Base-by-base conservation (phyloP, 352 stramenopile genomes). In the Globisporangium radiosum region DNA sequence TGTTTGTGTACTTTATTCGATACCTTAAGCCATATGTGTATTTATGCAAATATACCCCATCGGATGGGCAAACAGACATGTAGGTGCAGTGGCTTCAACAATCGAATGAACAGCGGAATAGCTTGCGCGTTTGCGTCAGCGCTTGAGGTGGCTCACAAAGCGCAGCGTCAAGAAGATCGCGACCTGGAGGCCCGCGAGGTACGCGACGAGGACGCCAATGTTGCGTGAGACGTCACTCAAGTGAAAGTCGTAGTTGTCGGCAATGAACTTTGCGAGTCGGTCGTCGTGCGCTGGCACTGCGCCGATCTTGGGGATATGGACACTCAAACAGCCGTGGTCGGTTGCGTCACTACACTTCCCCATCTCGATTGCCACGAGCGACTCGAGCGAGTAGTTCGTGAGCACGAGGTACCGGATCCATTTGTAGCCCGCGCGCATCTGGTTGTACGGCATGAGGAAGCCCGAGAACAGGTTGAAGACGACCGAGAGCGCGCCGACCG, bases 111-210 rank as follows among this genome's bases (percentile, higher is more conserved):
- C 19, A 25, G 19, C 19, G 1, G 19, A 25, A 25, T 2, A 25
- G 19, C 19, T 25, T 25, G 19, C 19, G 19, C 19, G 19, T 25
- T 25, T 25, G 19, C 19, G 19, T 25, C 19, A 81, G 50, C 70
- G 69, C 69, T 81, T 78, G 37, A 81, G 57, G 68, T 81, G 73
- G 56, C 73, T 81, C 53, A 81, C 73, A 39, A 74, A 81, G 49
- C 69, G 65, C 33, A 81, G 61, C 54, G 73, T 81, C 47, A 81
- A 60, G 68, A 71, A 81, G 52, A 75, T 81, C 15, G 40, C 11
- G 15, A 72, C 38, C 43, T 81, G 73, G 33, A 78, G 17, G 0
- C 73, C 50, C 1, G 69, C 40, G 59, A 71, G 72, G 8, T 75
- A 65, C 7, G 57, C 65, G 1, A 66, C 37, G 39, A 78, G 61